Evolutionary conservation across 2,329 filamentous ascomycete genomes (phyloP), one percentile per base, ranked within the genome.

Genomic region (Penicillium olsonii): DNA sequence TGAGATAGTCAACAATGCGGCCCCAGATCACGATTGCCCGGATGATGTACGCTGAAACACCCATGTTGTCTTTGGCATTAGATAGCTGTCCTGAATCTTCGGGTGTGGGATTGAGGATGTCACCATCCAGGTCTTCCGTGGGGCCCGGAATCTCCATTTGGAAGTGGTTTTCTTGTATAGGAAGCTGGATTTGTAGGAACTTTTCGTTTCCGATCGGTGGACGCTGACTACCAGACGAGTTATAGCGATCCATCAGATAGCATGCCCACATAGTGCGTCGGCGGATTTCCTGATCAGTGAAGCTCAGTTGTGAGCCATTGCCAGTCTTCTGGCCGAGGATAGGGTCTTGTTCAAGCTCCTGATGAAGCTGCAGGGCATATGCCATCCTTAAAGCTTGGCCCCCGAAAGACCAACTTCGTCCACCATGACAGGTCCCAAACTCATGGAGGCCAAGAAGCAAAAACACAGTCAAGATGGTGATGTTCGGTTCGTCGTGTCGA

Each of bases 261-360:
- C 92, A 97, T 11, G 92, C 89, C 94, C 94, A 99, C 92, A 99
- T 97, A 2, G 91, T 94, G 48, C 94, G 83, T 59, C 94, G 79
- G 52, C 94, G 83, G 45, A 97, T 96, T 68, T 99, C 94, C 22
- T 90, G 87, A 68, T 97, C 94, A 14, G 92, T 90, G 60, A 94
- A 94, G 66, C 90, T 96, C 44, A 94, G 80, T 54, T 87, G 83
- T 2, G 80, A 79, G 11, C 81, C 77, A 31, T 75, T 75, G 15
- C 63, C 67, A 17, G 80, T 79, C 34, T 82, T 81, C n/a, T 79
- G 76, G n/a, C 80, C 81, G n/a, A 68, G 40, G 29, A 83, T 72
- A 0, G 89, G 88, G 59, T 95, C 90, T 63, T 88, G 84, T 55
- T 95, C 90, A 22, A 96, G 79, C 68, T 97, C 94, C 65, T 87